Evolutionary conservation across 371 early-diverging fungal species (phyloP), one percentile per base, ranked within the genome.

Genomic region (Massospora cicadina): DNA sequence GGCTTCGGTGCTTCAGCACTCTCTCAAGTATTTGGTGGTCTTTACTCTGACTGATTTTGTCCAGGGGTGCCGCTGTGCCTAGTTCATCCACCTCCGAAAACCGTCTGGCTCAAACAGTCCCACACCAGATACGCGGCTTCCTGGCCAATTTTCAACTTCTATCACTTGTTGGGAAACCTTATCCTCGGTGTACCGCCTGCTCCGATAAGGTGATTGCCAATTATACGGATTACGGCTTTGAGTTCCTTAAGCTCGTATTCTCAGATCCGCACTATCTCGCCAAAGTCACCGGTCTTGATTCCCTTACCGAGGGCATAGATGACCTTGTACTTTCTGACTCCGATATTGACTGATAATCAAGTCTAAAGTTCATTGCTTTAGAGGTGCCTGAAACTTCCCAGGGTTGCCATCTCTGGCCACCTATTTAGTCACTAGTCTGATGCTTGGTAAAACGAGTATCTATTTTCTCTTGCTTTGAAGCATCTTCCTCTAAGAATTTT

Each of bases 111-210:
- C 55, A 58, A 33, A 21, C 76, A 17, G 76, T 92, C 2, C 91
- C 92, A 33, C 98, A 97, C 72, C 95, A 93, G 74, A 87, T 97
- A 54, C 82, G 96, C 62, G 95, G 96, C 23, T 94, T 86, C 70
- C 74, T 97, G 64, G 73, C 81, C 0, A 84, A 88, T 65, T 95
- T 90, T 74, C 81, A 78, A 54, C 87, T 88, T 69, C 71, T 92
- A 67, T 64, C 88, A 28, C 81, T 97, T n/a, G 76, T 79, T n/a
- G 95, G 95, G 1, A 85, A 84, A 63, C 82, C 89, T 1, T 97
- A 86, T 68, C 83, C 87, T 64, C 74, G 82, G 56, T 97, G 97
- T 71, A 91, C 91, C 0, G 97, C 92, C 2, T 97, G 97, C 66
- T 93, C 93, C 17, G 74, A 77, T 33, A 73, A 76, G 77, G 72